These are phyloP conservation scores for Pedinophyceae sp. DNA, from an alignment of 139 green algal species.

Conservation along the genomic window DNA sequence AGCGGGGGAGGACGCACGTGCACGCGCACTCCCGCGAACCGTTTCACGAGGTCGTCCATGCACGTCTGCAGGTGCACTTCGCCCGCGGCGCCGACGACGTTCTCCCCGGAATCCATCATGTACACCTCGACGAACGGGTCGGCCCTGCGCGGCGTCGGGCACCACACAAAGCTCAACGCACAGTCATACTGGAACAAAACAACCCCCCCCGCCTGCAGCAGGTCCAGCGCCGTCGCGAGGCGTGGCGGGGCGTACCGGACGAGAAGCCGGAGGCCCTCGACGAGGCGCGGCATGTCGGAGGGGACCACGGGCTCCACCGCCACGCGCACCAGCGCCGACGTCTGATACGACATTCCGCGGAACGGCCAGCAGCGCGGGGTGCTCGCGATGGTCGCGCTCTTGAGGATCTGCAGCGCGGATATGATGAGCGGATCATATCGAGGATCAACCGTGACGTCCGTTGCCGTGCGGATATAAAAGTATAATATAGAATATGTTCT, in stretches of 20 bases:
- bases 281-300: conserved; percentile 55
- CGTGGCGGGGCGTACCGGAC: conserved; percentile 45
- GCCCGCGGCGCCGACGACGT: conserved; percentile 77
- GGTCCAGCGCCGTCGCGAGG: no score
- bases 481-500: no score
- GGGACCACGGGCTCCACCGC: conserved; percentile 73
- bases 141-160: conserved; percentile 13
- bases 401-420: no score
- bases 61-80: conserved; percentile 95
- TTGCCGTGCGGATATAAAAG: no score
- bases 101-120: conserved; percentile 57
- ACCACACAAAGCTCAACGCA: neutral
- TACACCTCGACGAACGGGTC: conserved; percentile 80
- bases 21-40: conserved; percentile 76
- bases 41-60: conserved; percentile 81
- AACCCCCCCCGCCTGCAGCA: no score
- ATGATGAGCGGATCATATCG: no score
- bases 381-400: conserved; percentile 74
- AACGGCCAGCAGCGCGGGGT: conserved; percentile 51
- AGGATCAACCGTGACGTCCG: no score
- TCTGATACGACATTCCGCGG: conserved; percentile 80
- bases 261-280: conserved; percentile 71
- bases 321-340: conserved; percentile 63
- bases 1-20: no score
- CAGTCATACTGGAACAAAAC: no score